Conservation (phyloP, 2,329 filamentous ascomycete species). For the Nemania diffusa region DNA sequence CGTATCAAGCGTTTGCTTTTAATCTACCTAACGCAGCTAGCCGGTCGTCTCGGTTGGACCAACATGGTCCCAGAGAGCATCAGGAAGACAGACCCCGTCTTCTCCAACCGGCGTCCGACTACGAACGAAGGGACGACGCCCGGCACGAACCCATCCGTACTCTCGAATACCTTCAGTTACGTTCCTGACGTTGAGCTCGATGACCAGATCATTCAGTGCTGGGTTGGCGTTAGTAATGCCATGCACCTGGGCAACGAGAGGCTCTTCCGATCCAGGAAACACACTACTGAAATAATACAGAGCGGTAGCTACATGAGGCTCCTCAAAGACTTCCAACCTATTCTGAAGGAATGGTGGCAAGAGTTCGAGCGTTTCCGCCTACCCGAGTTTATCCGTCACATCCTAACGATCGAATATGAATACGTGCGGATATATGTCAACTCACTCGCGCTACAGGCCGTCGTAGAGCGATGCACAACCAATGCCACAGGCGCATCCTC, state of each 20-base stretch:
- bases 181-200: conserved; percentile 74
- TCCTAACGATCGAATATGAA: conserved; percentile 93
- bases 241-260: conserved; percentile 92
- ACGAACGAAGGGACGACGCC: conserved; percentile 69
- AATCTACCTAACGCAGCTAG: conserved; percentile 94
- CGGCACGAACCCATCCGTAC: conserved; percentile 66
- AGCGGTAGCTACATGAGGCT: conserved; percentile 84
- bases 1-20: conserved; percentile 88
- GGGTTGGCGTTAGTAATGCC: conserved; percentile 90
- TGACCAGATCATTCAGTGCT: conserved; percentile 82
- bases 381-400: conserved; percentile 74
- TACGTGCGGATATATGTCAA: conserved; percentile 96
- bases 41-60: conserved; percentile 89
- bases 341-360: conserved; percentile 80
- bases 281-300: conserved; percentile 89
- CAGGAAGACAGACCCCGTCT: conserved; percentile 66
- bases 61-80: conserved; percentile 86
- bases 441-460: conserved; percentile 90
- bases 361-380: conserved; percentile 83
- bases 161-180: conserved; percentile 71
- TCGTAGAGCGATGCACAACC: conserved; percentile 90
- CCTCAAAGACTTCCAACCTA: conserved; percentile 82
- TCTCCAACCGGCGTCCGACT: conserved; percentile 61
- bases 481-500: conserved; percentile 63
- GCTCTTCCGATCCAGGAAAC: conserved; percentile 86